These are phyloP conservation scores for Aegilops umbellulata DNA, from an alignment of 176 grass and related monocot genomes.

Conservation along the genomic window DNA sequence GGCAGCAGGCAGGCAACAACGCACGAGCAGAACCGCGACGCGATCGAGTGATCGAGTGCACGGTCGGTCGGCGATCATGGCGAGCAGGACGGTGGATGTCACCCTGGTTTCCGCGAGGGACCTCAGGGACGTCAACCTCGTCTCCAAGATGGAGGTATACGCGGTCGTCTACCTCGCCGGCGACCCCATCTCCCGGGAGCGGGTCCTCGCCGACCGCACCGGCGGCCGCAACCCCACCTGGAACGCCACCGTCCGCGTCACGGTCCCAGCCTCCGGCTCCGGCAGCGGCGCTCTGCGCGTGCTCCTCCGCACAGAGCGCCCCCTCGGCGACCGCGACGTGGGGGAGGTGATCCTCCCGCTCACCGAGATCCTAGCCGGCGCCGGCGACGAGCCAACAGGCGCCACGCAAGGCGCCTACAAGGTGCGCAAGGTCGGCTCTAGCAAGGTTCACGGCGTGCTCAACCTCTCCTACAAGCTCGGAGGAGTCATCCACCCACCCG, in stretches of 20 bases:
- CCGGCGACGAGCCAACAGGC: constrained; percentile 2
- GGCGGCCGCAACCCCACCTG: constrained; percentile 47
- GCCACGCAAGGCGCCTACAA: constrained; percentile 17
- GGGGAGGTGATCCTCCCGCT: constrained; percentile 53
- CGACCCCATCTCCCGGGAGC: constrained; percentile 31
- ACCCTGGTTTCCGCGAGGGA: constrained; percentile 49
- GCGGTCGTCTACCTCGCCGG: constrained; percentile 40
- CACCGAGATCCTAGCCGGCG: constrained; percentile 29
- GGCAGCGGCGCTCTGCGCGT: constrained; percentile 33
- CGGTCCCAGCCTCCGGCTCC: constrained; percentile 26
- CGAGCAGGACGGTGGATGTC: constrained; percentile 44
- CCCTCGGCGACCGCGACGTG: constrained; percentile 51
- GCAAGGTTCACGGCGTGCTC: constrained; percentile 37
- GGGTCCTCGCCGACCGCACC: constrained; percentile 34
- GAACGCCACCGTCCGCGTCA: constrained; percentile 36
- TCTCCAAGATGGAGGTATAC: constrained; percentile 68
- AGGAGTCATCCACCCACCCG: neutral
- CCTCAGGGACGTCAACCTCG: constrained; percentile 33
- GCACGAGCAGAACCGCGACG: neutral
- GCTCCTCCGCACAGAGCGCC: constrained; percentile 46
- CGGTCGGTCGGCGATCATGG: neutral
- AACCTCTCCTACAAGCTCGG: constrained; percentile 53
- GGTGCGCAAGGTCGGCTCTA: constrained; percentile 42
- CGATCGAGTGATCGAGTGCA: neutral
- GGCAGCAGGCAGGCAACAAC: neutral